Evolutionary conservation across 805 yeast genomes (phyloP), one percentile per base, ranked within the genome.

Genomic region (Komagataella populi): DNA sequence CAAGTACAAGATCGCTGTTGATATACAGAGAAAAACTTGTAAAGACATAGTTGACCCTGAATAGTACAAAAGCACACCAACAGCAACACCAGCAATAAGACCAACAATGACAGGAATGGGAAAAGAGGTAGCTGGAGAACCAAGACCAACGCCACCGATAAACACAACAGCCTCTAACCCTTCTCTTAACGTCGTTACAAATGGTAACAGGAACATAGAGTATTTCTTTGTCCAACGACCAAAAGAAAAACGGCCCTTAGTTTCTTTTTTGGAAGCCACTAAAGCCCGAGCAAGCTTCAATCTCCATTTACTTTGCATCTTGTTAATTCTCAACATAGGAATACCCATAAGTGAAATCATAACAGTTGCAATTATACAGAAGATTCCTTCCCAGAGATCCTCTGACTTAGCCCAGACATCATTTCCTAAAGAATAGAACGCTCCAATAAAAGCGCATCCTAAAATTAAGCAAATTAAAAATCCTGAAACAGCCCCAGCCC

Each of bases 231-330:
- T 58, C 59, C 77, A 67, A 62, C 74, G 75, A 24, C 81, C 76
- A 47, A 83, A 45, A 56, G 69, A 75, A 62, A 78, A 80, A 56
- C 77, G 70, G 56, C 76, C 83, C 55, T 68, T 66, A 55, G 66
- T 75, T 12, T 64, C 65, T 48, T 67, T 63, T 51, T 86, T 87
- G 22, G 69, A 57, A 5, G 80, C 82, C 50, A 88, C 70, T 54
- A 90, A 70, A 7, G 96, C 91, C 63, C 71, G 77, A 24, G 97
- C 96, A 64, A 91, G 86, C 72, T 91, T 91, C 58, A 89, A 76
- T 73, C 96, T 81, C 99, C 99, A 91, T 72, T 91, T 91, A 59
- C 81, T 91, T 71, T 88, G 89, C 96, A 90, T 87, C 74, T 90
- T 89, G 74, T 90, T 90, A 67, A 91, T 77, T 70, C 98, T 81